Base-by-base conservation (phyloP, 2,329 filamentous ascomycete species). In the Penicillium concentricum region DNA sequence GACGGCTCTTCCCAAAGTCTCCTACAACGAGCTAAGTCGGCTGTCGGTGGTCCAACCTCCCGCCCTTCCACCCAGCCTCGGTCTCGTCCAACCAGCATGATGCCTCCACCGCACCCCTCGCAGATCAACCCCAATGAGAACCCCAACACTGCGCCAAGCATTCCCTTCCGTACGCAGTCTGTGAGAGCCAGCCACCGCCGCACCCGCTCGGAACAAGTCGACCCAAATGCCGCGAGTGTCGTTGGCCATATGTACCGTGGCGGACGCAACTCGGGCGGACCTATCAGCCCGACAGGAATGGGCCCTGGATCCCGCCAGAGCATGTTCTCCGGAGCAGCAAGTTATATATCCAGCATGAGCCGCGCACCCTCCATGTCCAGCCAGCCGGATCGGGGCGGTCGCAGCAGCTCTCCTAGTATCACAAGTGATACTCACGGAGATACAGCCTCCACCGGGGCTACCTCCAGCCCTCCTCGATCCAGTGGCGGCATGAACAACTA, bases 231-330 rank as follows among this genome's bases (percentile, higher is more conserved):
- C 18, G 89, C 90, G 8, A 85, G 83, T 58, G 84, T 96, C 30
- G 88, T 96, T 47, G 91, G 90, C 67, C 92, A 92, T 74, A 96
- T 96, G 89, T 95, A 95, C 78, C 88, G 87, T 68, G 88, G 88
- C 69, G 88, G 88, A 15, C 84, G 75, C 20, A 73, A 74, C 46
- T 77, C 76, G 7, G 72, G 74, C 15, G 83, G 88, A 22, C 81
- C 70, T 49, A 77, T 78, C 79, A 85, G 73, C 77, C 85, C 66
- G 77, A 87, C 74, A 18, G 56, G 72, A 5, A 70, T 77, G 61
- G 73, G 72, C 8, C 72, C 72, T 35, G 72, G 71, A n/a, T 74
- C 72, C 4, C 72, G 74, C 8, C 73, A 76, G 54, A 75, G 72
- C 51, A 67, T 75, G 55, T 75, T 77, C 55, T 73, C 72, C 5